Evolutionary conservation across 2,329 filamentous ascomycete genomes (phyloP).

Genomic region (Coleophoma crateriformis): DNA sequence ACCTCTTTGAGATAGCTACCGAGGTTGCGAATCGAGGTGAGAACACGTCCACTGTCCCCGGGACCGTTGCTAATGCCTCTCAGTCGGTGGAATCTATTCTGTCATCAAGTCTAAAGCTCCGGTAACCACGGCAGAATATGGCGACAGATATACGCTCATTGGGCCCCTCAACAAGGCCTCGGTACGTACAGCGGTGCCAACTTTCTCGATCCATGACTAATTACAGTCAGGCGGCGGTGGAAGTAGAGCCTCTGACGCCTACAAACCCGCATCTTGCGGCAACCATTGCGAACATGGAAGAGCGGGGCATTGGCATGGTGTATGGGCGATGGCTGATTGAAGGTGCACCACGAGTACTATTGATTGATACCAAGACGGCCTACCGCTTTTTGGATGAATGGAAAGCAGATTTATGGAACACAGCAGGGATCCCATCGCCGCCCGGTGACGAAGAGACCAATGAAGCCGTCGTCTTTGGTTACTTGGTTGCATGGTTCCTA

Average conservation of each 20-base stretch:
- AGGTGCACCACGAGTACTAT: slow-evolving; percentile 84
- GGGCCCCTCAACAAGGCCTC: slow-evolving; percentile 90
- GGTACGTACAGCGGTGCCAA: slow-evolving; percentile 42
- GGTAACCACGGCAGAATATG: slow-evolving; percentile 97
- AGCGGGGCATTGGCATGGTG: slow-evolving; percentile 81
- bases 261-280: slow-evolving; percentile 71
- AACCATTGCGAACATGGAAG: slow-evolving; percentile 89
- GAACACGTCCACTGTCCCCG: slow-evolving; percentile 1
- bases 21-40: slow-evolving; percentile 94
- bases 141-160: slow-evolving; percentile 91
- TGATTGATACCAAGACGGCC: slow-evolving; percentile 92
- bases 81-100: slow-evolving; percentile 97
- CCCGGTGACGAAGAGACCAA: slow-evolving; percentile 92
- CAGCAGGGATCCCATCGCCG: slow-evolving; percentile 88
- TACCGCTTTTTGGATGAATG: slow-evolving; percentile 92
- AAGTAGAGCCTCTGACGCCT: slow-evolving; percentile 90
- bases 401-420: slow-evolving; percentile 94
- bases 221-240: slow-evolving; percentile 72
- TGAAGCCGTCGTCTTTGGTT: slow-evolving; percentile 95
- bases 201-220: no score
- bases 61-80: slow-evolving; percentile 5
- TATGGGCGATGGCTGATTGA: slow-evolving; percentile 98
- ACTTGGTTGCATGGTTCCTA: slow-evolving; percentile 95
- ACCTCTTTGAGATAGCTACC: slow-evolving; percentile 94
- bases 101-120: slow-evolving; percentile 98